Base-by-base conservation (phyloP, 2,329 filamentous ascomycete genomes). In the Botrytis cinerea region DNA sequence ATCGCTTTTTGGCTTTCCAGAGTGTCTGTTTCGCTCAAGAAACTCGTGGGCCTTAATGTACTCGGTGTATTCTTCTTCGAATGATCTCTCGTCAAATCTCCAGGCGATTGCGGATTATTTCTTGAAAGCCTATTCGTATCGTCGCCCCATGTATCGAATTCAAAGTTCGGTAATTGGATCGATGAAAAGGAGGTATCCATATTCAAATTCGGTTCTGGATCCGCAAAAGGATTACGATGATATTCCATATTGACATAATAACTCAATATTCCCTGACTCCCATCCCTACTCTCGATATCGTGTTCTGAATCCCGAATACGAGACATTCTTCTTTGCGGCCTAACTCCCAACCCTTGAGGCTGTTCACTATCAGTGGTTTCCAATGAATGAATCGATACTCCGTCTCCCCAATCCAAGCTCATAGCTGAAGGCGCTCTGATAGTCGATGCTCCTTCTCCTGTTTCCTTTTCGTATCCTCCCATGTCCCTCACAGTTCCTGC, bases 331-430 rank as follows among this genome's bases (percentile, higher is more conserved):
- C 45, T 38, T 48, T 66, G 63, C 3, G 63, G 63, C 4, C 63
- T 45, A 25, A 66, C 46, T 8, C 63, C 45, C 6, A 66, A 35
- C 25, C 63, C 63, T n/a, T 66, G 64, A 57, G 48, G 28, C 45
- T 35, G 18, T 28, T 70, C 35, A 18, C 57, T 60, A 25, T 60
- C 60, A 46, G 72, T 28, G 63, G 73, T 25, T 35, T 69, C 73
- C 75, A 66, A 73, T 81, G 78, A 85, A 87, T 80, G 63, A n/a
- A 66, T 66, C 22, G 63, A 66, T 35, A 51, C 22, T 35, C 63
- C 63, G 51, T 66, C 63, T 20, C 45, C 63, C 63, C 63, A 66
- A 3, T 45, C 63, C 16, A 45, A 66, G 46, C 63, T 66, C 25
- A 51, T n/a, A 2, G 63, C 38, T 18, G 63, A 66, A 35, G 45